Evolutionary conservation across 805 yeast species (phyloP).

Genomic region (Ogataea saltuana): DNA sequence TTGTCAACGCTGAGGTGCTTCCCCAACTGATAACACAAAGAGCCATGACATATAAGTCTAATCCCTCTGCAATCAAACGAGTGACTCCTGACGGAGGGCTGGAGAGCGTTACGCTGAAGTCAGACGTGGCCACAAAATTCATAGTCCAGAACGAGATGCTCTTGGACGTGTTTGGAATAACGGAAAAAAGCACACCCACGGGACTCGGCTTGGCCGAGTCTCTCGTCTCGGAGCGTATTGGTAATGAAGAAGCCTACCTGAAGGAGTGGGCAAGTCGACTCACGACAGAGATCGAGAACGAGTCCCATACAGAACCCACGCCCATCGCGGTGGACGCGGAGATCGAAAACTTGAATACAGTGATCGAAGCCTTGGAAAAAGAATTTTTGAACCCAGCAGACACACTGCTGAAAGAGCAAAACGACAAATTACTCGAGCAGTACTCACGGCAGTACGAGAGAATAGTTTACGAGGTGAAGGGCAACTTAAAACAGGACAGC

Average conservation of each 20-base stretch:
- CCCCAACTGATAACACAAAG: too few species aligned
- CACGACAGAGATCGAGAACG: constrained; percentile 14
- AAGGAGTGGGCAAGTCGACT: constrained; percentile 22
- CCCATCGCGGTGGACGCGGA: constrained; percentile 10
- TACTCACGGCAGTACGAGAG: constrained; percentile 23
- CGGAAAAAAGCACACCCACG: constrained; percentile 12
- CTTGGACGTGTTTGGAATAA: constrained; percentile 21
- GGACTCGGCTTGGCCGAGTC: constrained; percentile 27
- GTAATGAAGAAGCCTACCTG: constrained; percentile 19
- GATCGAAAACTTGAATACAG: constrained; percentile 13
- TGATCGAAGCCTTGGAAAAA: constrained; percentile 19
- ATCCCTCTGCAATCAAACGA: constrained; percentile 29
- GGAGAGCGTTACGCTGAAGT: constrained; percentile 34
- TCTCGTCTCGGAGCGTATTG: constrained; percentile 18
- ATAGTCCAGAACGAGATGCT: constrained; percentile 35
- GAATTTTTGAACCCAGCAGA: constrained; percentile 29
- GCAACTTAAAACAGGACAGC: constrained; percentile 16
- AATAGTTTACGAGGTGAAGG: constrained; percentile 29
- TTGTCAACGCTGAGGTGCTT: too few species aligned
- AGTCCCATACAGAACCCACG: constrained; percentile 1
- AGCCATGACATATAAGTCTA: constrained; percentile 20
- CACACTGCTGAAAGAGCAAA: constrained; percentile 13
- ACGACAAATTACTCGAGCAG: constrained; percentile 23
- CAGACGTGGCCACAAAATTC: constrained; percentile 37
- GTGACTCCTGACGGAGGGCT: constrained; percentile 27